These are phyloP conservation scores for Tricholoma sp. DNA, from an alignment of 768 basidiomycete genomes.

Conservation along the genomic window DNA sequence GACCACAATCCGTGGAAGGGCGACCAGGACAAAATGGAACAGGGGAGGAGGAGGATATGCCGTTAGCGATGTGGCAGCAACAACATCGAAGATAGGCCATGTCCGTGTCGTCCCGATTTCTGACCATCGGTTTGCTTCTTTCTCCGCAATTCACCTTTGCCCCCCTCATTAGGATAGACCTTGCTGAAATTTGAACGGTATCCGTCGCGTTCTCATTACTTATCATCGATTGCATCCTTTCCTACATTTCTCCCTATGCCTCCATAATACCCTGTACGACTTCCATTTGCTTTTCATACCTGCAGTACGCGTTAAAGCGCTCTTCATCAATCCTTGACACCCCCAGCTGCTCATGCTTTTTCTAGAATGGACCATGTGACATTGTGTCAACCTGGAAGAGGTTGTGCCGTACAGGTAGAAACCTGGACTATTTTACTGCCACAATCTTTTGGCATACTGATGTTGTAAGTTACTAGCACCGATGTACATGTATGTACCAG, in stretches of 20 bases:
- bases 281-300: constrained; percentile 1
- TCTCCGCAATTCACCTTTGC: constrained; percentile 1
- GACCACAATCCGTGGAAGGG: constrained; percentile 40
- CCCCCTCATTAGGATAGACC: constrained; percentile 16
- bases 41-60: constrained; percentile 73
- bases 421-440: not conserved
- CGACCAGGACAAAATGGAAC: constrained; percentile 22
- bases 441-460: not conserved
- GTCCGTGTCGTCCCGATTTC: constrained; percentile 6
- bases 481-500: not conserved
- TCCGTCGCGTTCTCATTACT: constrained; percentile 3
- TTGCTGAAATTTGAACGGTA: constrained; percentile 18
- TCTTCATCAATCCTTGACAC: constrained; percentile 6
- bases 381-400: not conserved
- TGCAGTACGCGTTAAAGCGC: not conserved
- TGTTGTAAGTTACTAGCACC: not conserved
- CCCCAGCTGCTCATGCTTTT: constrained; percentile 8
- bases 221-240: not conserved
- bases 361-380: constrained; percentile 12
- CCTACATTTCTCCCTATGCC: not conserved
- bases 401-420: not conserved
- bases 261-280: not conserved
- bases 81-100: constrained; percentile 51
- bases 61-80: constrained; percentile 75
- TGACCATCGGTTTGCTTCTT: constrained; percentile 8